Percentiles rank a stretch among this genome's conserved stretches.
phyloP scores from a whole-genome alignment of 225 moss, liverwort and hornwort species.

The Asterella californica region DNA sequence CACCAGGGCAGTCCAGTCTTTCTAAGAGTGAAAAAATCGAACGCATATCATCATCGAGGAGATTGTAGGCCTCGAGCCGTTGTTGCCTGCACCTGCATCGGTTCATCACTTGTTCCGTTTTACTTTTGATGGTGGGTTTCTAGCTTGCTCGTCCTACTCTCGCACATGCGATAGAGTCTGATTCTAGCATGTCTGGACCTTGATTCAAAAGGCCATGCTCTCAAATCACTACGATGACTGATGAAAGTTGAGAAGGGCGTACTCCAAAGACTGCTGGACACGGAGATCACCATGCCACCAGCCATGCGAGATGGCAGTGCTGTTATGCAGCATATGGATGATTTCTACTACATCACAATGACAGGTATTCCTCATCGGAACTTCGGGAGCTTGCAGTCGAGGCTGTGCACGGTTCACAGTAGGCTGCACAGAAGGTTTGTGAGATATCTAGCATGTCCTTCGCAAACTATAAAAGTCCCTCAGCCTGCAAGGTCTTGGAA shows the following conservation, averaged over 20 bases:
- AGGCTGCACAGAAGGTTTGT: too few species aligned
- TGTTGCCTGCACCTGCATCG: neutral
- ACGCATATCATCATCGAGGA: constrained; percentile 42
- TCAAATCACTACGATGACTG: constrained; percentile 22
- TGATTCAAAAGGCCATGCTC: neutral
- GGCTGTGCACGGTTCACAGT: neutral
- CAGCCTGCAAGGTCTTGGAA: neutral
- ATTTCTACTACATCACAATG: constrained; percentile 82
- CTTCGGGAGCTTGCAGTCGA: neutral
- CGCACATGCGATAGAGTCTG: neutral
- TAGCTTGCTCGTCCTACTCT: neutral
- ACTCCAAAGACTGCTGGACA: constrained; percentile 70
- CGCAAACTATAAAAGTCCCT: neutral
- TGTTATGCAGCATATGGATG: constrained; percentile 95
- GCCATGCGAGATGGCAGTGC: constrained; percentile 90
- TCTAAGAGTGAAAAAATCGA: neutral
- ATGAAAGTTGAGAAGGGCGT: constrained; percentile 80
- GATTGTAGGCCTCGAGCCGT: constrained; percentile 47
- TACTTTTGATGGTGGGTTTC: neutral
- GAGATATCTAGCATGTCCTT: neutral
- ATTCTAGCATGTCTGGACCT: neutral
- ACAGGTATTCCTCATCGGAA: constrained; percentile 41
- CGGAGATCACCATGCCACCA: constrained; percentile 72
- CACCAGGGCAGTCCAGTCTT: neutral
- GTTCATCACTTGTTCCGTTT: neutral